phyloP scores from a whole-genome alignment of 148 eudicot species.

The Tetragonia tetragonoides region DNA sequence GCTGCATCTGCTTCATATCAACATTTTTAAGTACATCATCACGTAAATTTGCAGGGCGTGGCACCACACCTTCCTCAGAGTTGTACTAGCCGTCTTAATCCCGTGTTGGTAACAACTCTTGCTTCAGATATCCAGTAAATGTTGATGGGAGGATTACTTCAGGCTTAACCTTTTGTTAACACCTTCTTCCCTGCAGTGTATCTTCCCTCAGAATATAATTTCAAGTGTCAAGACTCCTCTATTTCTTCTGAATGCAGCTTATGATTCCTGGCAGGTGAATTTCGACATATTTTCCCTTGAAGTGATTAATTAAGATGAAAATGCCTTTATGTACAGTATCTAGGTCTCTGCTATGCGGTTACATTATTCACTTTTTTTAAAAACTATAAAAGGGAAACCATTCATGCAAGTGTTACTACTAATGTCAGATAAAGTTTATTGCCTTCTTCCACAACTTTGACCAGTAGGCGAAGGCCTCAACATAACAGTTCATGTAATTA shows the following conservation, averaged over 20 bases:
- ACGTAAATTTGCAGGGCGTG: slow-evolving; percentile 43
- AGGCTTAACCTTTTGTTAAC: background rate
- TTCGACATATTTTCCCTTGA: background rate
- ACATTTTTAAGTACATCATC: background rate
- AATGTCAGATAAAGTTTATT: background rate
- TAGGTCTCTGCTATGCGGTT: background rate
- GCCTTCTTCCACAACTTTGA: background rate
- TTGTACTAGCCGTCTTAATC: slow-evolving; percentile 34
- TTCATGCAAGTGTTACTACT: too few relatives aligned
- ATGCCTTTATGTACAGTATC: background rate
- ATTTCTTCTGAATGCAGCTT: slow-evolving; percentile 48
- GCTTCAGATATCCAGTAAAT: background rate
- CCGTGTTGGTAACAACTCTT: slow-evolving; percentile 29
- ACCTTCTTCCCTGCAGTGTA: slow-evolving; percentile 32
- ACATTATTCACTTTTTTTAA: background rate
- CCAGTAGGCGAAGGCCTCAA: background rate
- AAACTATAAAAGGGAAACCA: background rate
- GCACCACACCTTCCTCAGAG: slow-evolving; percentile 52
- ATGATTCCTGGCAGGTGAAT: slow-evolving; percentile 52
- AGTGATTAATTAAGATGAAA: background rate
- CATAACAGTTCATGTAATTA: too few relatives aligned
- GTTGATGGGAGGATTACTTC: background rate
- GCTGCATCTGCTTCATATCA: background rate
- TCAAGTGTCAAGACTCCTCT: slow-evolving; percentile 37
- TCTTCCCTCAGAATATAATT: slow-evolving; percentile 46